Base-by-base conservation (phyloP, 768 basidiomycete genomes). In the Russula vinacea region DNA sequence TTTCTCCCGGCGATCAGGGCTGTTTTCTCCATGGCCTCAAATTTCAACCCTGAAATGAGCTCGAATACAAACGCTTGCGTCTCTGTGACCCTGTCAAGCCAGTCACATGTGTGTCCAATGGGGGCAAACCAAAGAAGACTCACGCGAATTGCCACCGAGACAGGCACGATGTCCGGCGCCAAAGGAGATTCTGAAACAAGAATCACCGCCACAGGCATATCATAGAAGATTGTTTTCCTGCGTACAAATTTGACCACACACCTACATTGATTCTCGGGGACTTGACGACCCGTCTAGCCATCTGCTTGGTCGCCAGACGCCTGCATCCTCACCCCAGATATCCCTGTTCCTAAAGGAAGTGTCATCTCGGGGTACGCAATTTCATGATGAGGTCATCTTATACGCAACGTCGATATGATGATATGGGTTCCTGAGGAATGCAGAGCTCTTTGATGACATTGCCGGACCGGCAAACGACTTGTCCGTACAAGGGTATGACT, bases 61-160 rank as follows among this genome's bases (percentile, higher is more conserved):
- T 85, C 84, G 26, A 81, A 78, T n/a, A 86, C 69, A 72, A 88
- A 84, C 0, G 80, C 77, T 66, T 87, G 85, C 17, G 86, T 70
- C 70, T 88, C 84, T 45, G 79, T 69, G 0, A 84, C 19, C 33
- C 56, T 66, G n/a, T 24, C 32, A 22, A 50, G 4, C 45, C 19
- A 17, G 3, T 16, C 14, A 45, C 22, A 45, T 22, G 49, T 17
- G 37, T 19, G 14, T 17, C 16, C 26, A 37, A 51, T 1, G 6
- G 19, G 22, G 49, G 24, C 33, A n/a, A 19, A 22, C 24, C 17
- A 10, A 29, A 42, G 14, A 29, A 26, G 40, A 55, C 62, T 39
- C 37, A 64, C 62, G 65, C 63, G 35, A 67, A 65, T 16, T 47
- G 51, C 54, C 66, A 67, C 14, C 66, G 47, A 65, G 54, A 56